These are phyloP conservation scores for Rhodotorula sp. DNA, from an alignment of 1,284 basidiomycete species.

Conservation along the genomic window DNA sequence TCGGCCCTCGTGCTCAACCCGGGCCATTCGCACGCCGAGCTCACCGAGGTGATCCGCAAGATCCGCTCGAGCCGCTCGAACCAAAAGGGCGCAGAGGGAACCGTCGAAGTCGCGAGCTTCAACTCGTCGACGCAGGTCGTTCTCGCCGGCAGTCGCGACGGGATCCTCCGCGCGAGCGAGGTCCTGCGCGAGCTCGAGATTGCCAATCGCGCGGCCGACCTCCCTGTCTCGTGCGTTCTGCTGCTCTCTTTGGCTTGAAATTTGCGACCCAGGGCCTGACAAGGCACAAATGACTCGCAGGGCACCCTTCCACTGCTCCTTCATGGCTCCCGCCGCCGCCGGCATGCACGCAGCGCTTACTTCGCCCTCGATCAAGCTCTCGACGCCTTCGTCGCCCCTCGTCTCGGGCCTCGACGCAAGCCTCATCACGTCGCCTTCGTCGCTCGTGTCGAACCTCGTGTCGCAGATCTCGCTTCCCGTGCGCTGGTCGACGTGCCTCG, in stretches of 20 bases:
- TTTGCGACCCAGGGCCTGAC: neutral
- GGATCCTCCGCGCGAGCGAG: slow-evolving; percentile 45
- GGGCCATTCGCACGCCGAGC: slow-evolving; percentile 41
- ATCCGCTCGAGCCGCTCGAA: slow-evolving; percentile 19
- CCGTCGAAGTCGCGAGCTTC: slow-evolving; percentile 47
- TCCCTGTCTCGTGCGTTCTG: slow-evolving; percentile 46
- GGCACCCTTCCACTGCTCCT: slow-evolving; percentile 47
- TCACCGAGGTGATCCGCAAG: slow-evolving; percentile 42
- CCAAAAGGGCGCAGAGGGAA: slow-evolving; percentile 26
- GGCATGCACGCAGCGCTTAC: slow-evolving; percentile 46
- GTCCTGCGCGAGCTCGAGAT: slow-evolving; percentile 42
- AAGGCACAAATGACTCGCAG: slow-evolving; percentile 16
- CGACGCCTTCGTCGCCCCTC: slow-evolving; percentile 42
- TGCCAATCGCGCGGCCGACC: slow-evolving; percentile 47
- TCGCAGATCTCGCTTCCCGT: slow-evolving; percentile 47
- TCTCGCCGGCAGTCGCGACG: slow-evolving; percentile 46
- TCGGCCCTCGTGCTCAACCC: slow-evolving; percentile 47
- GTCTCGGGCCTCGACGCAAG: slow-evolving; percentile 43
- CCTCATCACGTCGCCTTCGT: slow-evolving; percentile 39
- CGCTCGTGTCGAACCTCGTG: slow-evolving; percentile 43
- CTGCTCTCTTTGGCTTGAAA: neutral
- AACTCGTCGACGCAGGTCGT: slow-evolving; percentile 48
- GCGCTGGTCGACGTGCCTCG: slow-evolving; percentile 44
- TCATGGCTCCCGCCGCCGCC: slow-evolving; percentile 46
- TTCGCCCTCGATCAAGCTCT: slow-evolving; percentile 25